phyloP scores from a whole-genome alignment of 441 rosid genomes.

The Capsella rubella region DNA sequence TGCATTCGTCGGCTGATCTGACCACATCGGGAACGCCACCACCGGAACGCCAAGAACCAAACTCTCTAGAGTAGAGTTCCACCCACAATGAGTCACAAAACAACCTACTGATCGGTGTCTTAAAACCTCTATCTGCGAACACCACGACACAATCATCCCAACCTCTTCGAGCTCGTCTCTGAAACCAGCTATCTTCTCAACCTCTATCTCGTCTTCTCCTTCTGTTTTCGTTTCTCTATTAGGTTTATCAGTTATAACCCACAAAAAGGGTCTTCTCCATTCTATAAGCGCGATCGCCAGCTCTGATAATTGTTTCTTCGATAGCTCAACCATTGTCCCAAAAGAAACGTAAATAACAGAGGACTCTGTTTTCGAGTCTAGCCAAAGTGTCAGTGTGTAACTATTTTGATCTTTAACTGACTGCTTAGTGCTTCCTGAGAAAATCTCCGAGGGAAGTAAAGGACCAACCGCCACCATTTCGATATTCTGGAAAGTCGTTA shows the following conservation, averaged over 20 bases:
- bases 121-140: conserved; percentile 63
- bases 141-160: conserved; percentile 72
- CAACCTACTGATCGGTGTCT: conserved; percentile 59
- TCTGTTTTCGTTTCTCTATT: conserved; percentile 30
- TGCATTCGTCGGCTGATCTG: conserved; percentile 62
- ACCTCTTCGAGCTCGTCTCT: conserved; percentile 48
- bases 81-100: conserved; percentile 68
- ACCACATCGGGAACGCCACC: conserved; percentile 73
- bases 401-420: conserved; percentile 27
- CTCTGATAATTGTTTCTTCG: conserved; percentile 57
- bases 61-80: conserved; percentile 67
- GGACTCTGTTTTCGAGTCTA: conserved; percentile 52
- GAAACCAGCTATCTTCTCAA: conserved; percentile 40
- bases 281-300: conserved; percentile 49
- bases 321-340: conserved; percentile 54
- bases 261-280: conserved; percentile 52
- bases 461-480: conserved; percentile 59
- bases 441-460: conserved; percentile 47
- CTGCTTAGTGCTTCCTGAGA: conserved; percentile 38
- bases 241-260: conserved; percentile 55
- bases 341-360: conserved; percentile 70
- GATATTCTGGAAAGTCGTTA: conserved; percentile 29
- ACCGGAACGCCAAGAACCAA: conserved; percentile 58
- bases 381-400: conserved; percentile 49
- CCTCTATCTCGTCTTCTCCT: conserved; percentile 38